Conservation (phyloP, 2,329 filamentous ascomycete species). For the Shiraia bambusicola region DNA sequence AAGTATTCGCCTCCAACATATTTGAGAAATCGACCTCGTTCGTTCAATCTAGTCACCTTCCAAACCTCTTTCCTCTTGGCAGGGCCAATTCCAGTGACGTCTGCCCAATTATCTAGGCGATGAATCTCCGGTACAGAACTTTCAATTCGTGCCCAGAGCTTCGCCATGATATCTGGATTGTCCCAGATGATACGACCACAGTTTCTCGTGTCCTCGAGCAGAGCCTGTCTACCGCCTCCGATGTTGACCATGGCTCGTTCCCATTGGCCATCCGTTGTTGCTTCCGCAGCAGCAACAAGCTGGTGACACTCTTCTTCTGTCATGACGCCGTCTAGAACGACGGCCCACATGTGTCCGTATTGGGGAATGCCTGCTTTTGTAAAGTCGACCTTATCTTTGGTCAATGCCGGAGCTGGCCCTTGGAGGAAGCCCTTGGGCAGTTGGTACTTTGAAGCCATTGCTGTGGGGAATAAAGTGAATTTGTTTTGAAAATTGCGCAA, state of each 20-base stretch:
- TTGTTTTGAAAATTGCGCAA: background rate
- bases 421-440: slow-evolving; percentile 53
- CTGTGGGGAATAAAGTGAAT: slow-evolving; percentile 3
- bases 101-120: slow-evolving; percentile 39
- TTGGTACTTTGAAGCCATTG: slow-evolving; percentile 37
- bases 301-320: slow-evolving; percentile 61
- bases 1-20: slow-evolving; percentile 76
- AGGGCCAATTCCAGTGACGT: slow-evolving; percentile 51
- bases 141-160: slow-evolving; percentile 61
- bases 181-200: slow-evolving; percentile 81
- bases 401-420: slow-evolving; percentile 50
- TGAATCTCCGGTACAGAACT: slow-evolving; percentile 52
- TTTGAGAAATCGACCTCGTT: slow-evolving; percentile 72
- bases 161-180: slow-evolving; percentile 59
- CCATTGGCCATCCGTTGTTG: slow-evolving; percentile 54
- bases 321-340: slow-evolving; percentile 65
- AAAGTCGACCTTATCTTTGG: slow-evolving; percentile 57
- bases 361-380: slow-evolving; percentile 49
- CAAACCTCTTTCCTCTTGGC: slow-evolving; percentile 48
- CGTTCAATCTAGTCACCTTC: slow-evolving; percentile 59
- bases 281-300: slow-evolving; percentile 34
- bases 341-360: slow-evolving; percentile 59
- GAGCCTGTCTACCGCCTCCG: slow-evolving; percentile 61
- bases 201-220: slow-evolving; percentile 62
- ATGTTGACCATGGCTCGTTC: slow-evolving; percentile 68